Base-by-base conservation (phyloP, 2,329 filamentous ascomycete genomes). In the Colletotrichum cordylinicola region DNA sequence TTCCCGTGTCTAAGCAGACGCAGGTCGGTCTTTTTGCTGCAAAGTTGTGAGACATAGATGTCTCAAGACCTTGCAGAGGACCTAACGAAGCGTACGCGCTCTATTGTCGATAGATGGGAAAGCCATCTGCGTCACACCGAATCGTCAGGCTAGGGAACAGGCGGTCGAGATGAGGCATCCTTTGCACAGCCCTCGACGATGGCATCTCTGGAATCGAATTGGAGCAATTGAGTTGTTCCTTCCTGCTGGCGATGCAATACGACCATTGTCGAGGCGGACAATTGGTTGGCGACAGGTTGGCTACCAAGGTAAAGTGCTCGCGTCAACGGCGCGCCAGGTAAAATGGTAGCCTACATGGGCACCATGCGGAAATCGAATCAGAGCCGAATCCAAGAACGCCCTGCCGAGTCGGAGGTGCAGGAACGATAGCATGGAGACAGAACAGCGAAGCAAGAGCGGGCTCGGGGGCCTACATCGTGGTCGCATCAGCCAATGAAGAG, bases 361-460 rank as follows among this genome's bases (percentile, higher is more conserved):
- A 60, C 43, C 33, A 68, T 55, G 24, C 48, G 21, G 21, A 66
- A 52, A 27, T 6, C 3, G 43, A 39, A 31, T 29, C 61, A 37
- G 60, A n/a, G 15, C 60, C 52, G 27, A 31, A 31, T 74, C 65
- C 70, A 56, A 75, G 39, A 35, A 61, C 13, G 31, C 55, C 55
- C 65, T 70, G 66, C 60, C 74, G 60, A 75, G 66, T 70, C 66
- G 55, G 29, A 70, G 31, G 24, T 56, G 66, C 60, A 76, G 60
- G 52, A 67, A 62, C 48, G 35, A 12, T 24, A 43, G 21, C 31
- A 60, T 33, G 58, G 64, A 39, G 27, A 16, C 43, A 39, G 31
- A 48, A 74, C 66, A 74, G 31, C 74, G 31, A 74, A 70, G 74
- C 65, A 64, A 48, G 43, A 76, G 58, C 52, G 48, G 64, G 64